These are phyloP conservation scores for Suhomyces chickasaworum DNA, from an alignment of 1,139 yeast species.

Conservation along the genomic window DNA sequence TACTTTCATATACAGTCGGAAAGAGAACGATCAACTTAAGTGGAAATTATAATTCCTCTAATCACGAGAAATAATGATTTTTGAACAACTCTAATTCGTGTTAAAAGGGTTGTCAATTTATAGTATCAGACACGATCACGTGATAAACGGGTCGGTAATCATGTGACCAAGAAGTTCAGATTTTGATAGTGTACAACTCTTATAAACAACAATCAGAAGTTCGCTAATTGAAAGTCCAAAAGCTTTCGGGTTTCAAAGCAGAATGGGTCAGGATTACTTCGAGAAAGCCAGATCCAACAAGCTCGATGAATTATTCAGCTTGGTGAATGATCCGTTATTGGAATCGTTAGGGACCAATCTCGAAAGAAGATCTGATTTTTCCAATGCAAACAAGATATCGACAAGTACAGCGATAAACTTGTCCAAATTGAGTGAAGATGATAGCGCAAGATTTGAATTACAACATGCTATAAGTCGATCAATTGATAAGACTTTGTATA, in stretches of 20 bases:
- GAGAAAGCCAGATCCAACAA: constrained; percentile 9
- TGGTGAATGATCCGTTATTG: constrained; percentile 12
- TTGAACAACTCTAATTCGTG: too few relatives aligned
- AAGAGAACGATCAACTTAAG: too few relatives aligned
- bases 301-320: constrained; percentile 13
- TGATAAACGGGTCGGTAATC: constrained; percentile 16
- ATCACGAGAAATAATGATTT: too few relatives aligned
- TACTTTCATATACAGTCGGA: too few relatives aligned
- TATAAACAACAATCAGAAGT: background rate
- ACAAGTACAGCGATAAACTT: constrained; percentile 1
- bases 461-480: constrained; percentile 3
- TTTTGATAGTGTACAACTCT: background rate
- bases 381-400: constrained; percentile 4
- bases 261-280: background rate
- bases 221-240: background rate
- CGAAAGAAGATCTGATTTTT: constrained; percentile 4
- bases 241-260: background rate
- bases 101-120: too few relatives aligned
- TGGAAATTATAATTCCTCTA: too few relatives aligned
- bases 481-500: constrained; percentile 7
- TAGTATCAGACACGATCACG: constrained; percentile 26
- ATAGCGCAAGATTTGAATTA: background rate
- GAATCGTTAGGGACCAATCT: background rate
- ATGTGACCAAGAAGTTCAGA: constrained; percentile 10
- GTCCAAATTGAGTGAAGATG: background rate